phyloP scores from a whole-genome alignment of 345 rosid genomes.

The Clausena lansium region DNA sequence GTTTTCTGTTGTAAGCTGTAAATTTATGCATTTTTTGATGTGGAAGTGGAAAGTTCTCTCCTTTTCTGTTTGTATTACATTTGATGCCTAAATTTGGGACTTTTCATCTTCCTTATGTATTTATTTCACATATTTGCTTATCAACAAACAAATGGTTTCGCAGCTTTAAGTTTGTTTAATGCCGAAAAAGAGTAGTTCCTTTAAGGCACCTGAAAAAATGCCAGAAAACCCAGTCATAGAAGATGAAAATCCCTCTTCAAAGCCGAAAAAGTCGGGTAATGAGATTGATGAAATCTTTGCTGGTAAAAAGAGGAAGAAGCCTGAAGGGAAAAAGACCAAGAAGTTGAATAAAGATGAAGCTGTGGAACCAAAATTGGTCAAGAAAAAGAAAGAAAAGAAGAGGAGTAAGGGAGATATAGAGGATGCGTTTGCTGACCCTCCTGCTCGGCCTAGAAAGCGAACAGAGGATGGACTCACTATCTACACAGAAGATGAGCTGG shows the following conservation, averaged over 20 bases:
- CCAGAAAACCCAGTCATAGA: conserved; percentile 9
- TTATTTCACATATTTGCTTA: background rate
- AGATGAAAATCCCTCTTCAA: background rate
- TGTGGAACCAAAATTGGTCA: background rate
- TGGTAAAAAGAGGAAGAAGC: conserved; percentile 13
- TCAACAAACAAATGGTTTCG: conserved; percentile 7
- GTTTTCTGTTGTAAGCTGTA: no score
- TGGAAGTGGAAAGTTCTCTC: no score
- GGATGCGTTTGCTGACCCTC: conserved; percentile 3
- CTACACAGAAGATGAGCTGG: conserved; percentile 71
- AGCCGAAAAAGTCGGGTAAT: background rate
- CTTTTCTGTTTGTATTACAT: no score
- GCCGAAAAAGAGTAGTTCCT: conserved; percentile 30
- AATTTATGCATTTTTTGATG: no score
- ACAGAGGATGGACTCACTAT: conserved; percentile 55
- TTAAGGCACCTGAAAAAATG: conserved; percentile 19
- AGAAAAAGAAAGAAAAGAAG: conserved; percentile 35
- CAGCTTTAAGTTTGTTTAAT: conserved; percentile 13
- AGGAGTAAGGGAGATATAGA: conserved; percentile 26
- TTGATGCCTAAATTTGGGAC: no score
- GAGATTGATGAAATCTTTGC: conserved; percentile 16
- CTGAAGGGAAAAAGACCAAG: background rate
- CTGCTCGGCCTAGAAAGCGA: conserved; percentile 38
- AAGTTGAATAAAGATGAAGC: background rate
- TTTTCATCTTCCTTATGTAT: no score